Conservation (phyloP, 2,329 filamentous ascomycete genomes). For the Curvularia lunata region DNA sequence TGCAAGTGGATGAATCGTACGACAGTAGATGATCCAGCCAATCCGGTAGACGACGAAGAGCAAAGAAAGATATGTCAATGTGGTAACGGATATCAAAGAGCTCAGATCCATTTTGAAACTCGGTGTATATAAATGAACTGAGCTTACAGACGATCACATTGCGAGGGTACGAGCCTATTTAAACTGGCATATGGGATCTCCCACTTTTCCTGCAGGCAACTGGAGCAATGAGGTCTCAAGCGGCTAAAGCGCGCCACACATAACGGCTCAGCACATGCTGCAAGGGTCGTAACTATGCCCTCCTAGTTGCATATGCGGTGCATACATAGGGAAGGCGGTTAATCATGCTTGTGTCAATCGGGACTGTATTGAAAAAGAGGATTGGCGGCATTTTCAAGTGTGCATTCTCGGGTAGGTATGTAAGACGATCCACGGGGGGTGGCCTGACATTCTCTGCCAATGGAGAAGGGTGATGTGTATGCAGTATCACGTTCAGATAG, state of each 20-base stretch:
- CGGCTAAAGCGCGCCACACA: neutral
- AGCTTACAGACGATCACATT: neutral
- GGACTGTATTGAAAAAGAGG: neutral
- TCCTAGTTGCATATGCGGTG: neutral
- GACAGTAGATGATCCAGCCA: conserved; percentile 12
- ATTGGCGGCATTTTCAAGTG: neutral
- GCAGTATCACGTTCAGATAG: neutral
- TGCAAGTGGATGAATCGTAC: conserved; percentile 16
- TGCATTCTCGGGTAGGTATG: neutral
- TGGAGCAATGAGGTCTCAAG: neutral
- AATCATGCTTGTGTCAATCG: neutral
- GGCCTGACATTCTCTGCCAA: neutral
- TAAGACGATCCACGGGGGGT: neutral
- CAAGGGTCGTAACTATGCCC: neutral
- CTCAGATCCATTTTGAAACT: neutral
- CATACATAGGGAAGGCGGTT: neutral
- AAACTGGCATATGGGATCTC: neutral
- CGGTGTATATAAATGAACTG: neutral
- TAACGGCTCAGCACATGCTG: neutral
- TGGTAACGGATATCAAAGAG: neutral
- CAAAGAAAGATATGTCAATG: neutral
- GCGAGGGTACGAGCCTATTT: neutral
- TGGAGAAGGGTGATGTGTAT: neutral
- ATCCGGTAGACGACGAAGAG: conserved; percentile 1
- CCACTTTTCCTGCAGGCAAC: neutral